A percentile compares a stretch with the other conserved stretches of the same genome.
phyloP scores from a whole-genome alignment of 2,329 filamentous ascomycete species.

The Hypocreales sp. region DNA sequence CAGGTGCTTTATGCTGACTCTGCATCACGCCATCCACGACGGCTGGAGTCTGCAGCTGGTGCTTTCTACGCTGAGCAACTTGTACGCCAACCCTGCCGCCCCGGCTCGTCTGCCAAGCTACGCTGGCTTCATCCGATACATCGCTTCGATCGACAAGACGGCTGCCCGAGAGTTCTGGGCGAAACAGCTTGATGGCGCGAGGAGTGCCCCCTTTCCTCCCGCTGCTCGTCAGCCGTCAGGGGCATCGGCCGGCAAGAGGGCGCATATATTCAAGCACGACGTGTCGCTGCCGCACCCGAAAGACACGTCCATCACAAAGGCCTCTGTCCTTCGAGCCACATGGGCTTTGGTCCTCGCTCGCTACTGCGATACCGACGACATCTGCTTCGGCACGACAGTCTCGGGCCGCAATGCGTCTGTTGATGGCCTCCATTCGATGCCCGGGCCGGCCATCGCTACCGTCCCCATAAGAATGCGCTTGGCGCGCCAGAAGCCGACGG shows the following conservation, averaged over 20 bases:
- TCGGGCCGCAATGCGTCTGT: constrained; percentile 11
- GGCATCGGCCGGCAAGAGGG: not conserved
- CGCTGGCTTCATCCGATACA: not conserved
- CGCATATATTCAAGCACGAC: not conserved
- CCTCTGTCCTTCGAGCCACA: constrained; percentile 8
- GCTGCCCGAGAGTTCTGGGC: not conserved
- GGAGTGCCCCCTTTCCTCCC: not conserved
- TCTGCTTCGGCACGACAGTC: constrained; percentile 11
- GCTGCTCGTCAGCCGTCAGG: not conserved
- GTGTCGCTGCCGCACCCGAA: not conserved
- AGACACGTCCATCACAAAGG: not conserved
- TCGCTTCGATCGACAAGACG: not conserved
- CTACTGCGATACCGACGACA: constrained; percentile 6
- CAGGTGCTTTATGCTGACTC: constrained; percentile 1
- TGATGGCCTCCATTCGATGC: constrained; percentile 7
- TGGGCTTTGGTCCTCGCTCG: constrained; percentile 11
- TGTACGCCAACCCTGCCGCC: not conserved
- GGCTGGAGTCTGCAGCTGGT: constrained; percentile 8
- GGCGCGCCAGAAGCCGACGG: constrained; percentile 1
- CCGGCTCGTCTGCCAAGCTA: not conserved
- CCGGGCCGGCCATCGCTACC: constrained; percentile 8
- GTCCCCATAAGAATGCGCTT: constrained; percentile 5
- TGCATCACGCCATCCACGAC: constrained; percentile 13
- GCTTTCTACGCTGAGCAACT: constrained; percentile 1
- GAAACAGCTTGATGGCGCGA: not conserved